A percentile compares a stretch with the other conserved stretches of the same genome.
These are phyloP conservation scores for Xylariaceae sp. DNA, from an alignment of 2,329 filamentous ascomycete genomes.

Conservation along the genomic window DNA sequence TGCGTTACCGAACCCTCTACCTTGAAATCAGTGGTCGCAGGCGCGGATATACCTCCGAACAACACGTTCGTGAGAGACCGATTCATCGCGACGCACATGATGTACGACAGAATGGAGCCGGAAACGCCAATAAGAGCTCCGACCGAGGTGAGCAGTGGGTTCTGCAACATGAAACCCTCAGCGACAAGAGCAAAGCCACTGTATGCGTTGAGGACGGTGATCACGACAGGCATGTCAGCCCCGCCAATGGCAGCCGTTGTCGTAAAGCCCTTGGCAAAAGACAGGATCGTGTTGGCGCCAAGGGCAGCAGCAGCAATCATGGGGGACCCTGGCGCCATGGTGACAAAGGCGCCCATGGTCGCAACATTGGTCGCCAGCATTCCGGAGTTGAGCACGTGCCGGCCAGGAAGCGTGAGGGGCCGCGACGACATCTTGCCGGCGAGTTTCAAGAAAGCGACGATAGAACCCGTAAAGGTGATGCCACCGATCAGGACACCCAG, in stretches of 20 bases:
- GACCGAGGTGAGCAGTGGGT: conserved; percentile 75
- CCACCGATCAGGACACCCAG: conserved; percentile 80
- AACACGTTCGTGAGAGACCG: conserved; percentile 81
- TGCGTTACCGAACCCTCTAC: conserved; percentile 74
- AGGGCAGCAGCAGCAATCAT: conserved; percentile 72
- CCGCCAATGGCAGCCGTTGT: conserved; percentile 84
- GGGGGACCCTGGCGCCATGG: conserved; percentile 73
- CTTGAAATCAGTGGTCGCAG: conserved; percentile 58
- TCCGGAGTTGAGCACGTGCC: conserved; percentile 67
- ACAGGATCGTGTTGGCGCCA: conserved; percentile 66
- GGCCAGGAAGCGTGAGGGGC: conserved; percentile 63
- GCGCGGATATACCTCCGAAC: conserved; percentile 70
- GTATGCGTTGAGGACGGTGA: conserved; percentile 85
- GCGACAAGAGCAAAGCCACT: conserved; percentile 86
- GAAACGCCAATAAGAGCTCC: conserved; percentile 83
- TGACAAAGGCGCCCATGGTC: conserved; percentile 77
- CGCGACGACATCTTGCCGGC: conserved; percentile 74
- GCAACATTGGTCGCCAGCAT: conserved; percentile 70
- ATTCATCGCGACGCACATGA: conserved; percentile 88
- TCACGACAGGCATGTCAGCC: conserved; percentile 90
- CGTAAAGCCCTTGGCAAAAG: conserved; percentile 80
- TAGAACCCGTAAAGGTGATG: conserved; percentile 83
- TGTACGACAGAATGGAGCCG: conserved; percentile 81
- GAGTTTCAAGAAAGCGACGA: conserved; percentile 84
- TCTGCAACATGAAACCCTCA: conserved; percentile 87